phyloP scores from a whole-genome alignment of 2,329 filamentous ascomycete species.

The Colletotrichum orchidophilum region DNA sequence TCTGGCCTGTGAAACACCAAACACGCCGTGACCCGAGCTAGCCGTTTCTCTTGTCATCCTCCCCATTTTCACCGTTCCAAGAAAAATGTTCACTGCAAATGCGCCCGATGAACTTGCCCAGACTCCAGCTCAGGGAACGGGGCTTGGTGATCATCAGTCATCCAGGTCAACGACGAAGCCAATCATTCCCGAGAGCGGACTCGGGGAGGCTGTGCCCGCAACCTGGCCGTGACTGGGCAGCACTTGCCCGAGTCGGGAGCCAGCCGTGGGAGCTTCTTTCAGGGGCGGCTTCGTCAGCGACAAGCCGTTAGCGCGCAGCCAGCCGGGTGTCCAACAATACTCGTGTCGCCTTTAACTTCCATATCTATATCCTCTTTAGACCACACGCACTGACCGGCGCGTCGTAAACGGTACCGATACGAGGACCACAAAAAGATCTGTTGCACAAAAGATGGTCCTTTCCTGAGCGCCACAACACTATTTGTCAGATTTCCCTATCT shows the following conservation, averaged over 20 bases:
- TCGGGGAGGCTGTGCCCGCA: conserved; percentile 10
- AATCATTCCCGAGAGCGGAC: conserved; percentile 13
- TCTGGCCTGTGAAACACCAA: conserved; percentile 31
- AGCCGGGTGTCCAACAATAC: conserved; percentile 10
- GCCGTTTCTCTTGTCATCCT: not conserved
- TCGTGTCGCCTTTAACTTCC: conserved; percentile 11
- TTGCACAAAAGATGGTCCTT: not conserved
- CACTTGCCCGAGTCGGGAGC: conserved; percentile 23
- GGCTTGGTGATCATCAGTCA: conserved; percentile 28
- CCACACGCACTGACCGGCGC: not conserved
- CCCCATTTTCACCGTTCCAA: not conserved
- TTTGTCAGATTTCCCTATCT: conserved; percentile 15
- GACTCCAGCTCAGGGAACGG: conserved; percentile 19
- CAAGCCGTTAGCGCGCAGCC: conserved; percentile 8
- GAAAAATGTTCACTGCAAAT: conserved; percentile 5
- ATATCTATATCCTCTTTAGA: not conserved
- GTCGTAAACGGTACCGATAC: not conserved
- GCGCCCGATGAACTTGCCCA: conserved; percentile 21
- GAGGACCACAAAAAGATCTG: not conserved
- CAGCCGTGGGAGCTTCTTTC: not conserved
- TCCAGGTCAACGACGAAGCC: conserved; percentile 13
- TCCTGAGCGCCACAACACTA: not conserved
- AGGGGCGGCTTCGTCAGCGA: conserved; percentile 19
- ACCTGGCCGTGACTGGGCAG: not conserved
- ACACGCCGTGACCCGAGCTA: conserved; percentile 25